phyloP scores from a whole-genome alignment of 2,329 filamentous ascomycete genomes.

The Epichloe glyceriae region DNA sequence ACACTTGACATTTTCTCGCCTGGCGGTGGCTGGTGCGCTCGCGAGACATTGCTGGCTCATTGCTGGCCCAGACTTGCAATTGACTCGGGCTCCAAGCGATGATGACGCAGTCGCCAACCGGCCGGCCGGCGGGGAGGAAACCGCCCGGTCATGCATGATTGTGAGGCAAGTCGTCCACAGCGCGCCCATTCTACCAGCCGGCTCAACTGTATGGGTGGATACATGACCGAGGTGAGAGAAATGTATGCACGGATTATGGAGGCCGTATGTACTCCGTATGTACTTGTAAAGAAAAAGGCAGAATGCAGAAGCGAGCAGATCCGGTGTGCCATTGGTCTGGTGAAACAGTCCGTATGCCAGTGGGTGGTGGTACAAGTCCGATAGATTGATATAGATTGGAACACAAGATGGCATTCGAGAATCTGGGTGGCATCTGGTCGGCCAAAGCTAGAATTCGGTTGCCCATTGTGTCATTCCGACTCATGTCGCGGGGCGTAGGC shows the following conservation, averaged over 20 bases:
- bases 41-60: neutral
- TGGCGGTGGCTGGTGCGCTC: neutral
- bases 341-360: neutral
- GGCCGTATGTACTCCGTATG: neutral
- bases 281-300: neutral
- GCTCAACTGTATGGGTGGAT: too few species aligned
- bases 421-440: neutral
- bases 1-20: neutral
- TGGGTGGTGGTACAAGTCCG: neutral
- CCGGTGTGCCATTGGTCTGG: conserved; percentile 2
- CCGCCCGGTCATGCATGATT: neutral
- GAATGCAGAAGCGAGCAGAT: neutral
- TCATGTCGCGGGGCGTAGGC: neutral
- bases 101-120: neutral
- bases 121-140: neutral
- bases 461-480: neutral
- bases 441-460: neutral
- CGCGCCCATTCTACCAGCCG: too few species aligned
- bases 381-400: neutral
- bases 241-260: too few species aligned
- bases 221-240: too few species aligned
- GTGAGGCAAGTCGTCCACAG: too few species aligned
- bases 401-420: neutral
- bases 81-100: neutral
- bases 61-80: neutral